Evolutionary conservation across 805 yeast species (phyloP).

Genomic region (Priceomyces carsonii): DNA sequence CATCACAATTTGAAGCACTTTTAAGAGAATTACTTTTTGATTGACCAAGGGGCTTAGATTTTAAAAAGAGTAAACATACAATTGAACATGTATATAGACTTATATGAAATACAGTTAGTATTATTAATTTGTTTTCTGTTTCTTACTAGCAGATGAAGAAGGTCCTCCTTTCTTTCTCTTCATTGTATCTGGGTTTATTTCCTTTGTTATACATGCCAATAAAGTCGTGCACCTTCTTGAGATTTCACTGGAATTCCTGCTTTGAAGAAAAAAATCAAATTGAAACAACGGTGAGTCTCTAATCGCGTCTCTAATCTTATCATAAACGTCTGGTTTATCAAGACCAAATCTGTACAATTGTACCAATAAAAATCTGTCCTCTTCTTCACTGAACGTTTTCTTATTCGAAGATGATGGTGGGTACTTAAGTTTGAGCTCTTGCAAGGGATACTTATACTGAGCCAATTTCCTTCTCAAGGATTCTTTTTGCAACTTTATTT

Average conservation of each 20-base stretch:
- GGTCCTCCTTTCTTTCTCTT: slow-evolving; percentile 9
- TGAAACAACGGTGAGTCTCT: slow-evolving; percentile 75
- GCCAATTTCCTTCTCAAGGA: slow-evolving; percentile 74
- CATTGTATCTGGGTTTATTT: slow-evolving; percentile 32
- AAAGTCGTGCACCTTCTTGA: slow-evolving; percentile 81
- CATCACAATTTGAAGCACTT: slow-evolving; percentile 50
- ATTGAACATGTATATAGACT: no score
- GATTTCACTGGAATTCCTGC: slow-evolving; percentile 75
- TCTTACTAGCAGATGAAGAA: slow-evolving; percentile 13
- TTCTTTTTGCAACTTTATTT: slow-evolving; percentile 70
- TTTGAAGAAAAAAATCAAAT: slow-evolving; percentile 84
- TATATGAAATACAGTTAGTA: no score
- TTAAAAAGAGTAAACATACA: no score
- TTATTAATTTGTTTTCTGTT: slow-evolving; percentile 9
- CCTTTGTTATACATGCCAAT: slow-evolving; percentile 72
- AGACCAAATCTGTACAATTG: slow-evolving; percentile 80
- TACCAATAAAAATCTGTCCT: slow-evolving; percentile 83
- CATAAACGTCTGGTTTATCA: slow-evolving; percentile 77
- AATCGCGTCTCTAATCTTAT: slow-evolving; percentile 72
- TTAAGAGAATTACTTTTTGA: slow-evolving; percentile 19
- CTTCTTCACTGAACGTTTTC: slow-evolving; percentile 75
- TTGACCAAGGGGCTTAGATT: neutral
- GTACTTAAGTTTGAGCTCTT: slow-evolving; percentile 67
- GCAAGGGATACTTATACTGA: slow-evolving; percentile 71
- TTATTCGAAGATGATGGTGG: slow-evolving; percentile 73